Conservation (phyloP, 1,284 basidiomycete genomes). For the Thelephora terrestris region DNA sequence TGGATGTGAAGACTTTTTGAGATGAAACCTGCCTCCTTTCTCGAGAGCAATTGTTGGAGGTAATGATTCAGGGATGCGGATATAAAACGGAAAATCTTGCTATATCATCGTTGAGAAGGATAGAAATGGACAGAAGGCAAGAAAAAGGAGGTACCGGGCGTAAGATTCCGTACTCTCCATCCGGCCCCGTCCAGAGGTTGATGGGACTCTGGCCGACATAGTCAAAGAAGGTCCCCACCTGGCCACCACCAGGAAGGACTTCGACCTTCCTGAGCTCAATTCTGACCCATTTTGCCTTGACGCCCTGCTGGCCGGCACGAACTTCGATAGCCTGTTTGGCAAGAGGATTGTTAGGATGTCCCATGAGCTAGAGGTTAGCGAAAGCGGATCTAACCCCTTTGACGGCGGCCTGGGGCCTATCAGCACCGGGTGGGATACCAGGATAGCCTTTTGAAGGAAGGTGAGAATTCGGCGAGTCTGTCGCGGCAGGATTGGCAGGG, state of each 20-base stretch:
- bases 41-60: slow-evolving; percentile 74
- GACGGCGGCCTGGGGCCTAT: slow-evolving; percentile 67
- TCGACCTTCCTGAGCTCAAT: slow-evolving; percentile 84
- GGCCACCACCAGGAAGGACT: slow-evolving; percentile 61
- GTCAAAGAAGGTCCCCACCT: slow-evolving; percentile 60
- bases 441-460: slow-evolving; percentile 50
- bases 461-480: slow-evolving; percentile 7
- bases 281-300: slow-evolving; percentile 84
- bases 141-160: slow-evolving; percentile 42
- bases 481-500: slow-evolving; percentile 1
- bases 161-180: slow-evolving; percentile 61
- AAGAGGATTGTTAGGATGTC: slow-evolving; percentile 2
- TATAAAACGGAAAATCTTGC: slow-evolving; percentile 73
- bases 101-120: slow-evolving; percentile 15
- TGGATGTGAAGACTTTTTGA: background rate
- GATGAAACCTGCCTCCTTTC: slow-evolving; percentile 42
- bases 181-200: slow-evolving; percentile 52
- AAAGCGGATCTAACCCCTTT: slow-evolving; percentile 50
- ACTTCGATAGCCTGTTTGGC: slow-evolving; percentile 69
- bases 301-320: slow-evolving; percentile 57
- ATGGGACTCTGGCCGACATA: slow-evolving; percentile 64
- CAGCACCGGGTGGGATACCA: slow-evolving; percentile 65
- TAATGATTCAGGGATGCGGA: slow-evolving; percentile 78
- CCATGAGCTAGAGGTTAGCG: background rate
- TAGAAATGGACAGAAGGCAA: background rate